These are phyloP conservation scores for Kluyveromyces nonfermentans DNA, from an alignment of 805 yeast genomes.

Conservation along the genomic window DNA sequence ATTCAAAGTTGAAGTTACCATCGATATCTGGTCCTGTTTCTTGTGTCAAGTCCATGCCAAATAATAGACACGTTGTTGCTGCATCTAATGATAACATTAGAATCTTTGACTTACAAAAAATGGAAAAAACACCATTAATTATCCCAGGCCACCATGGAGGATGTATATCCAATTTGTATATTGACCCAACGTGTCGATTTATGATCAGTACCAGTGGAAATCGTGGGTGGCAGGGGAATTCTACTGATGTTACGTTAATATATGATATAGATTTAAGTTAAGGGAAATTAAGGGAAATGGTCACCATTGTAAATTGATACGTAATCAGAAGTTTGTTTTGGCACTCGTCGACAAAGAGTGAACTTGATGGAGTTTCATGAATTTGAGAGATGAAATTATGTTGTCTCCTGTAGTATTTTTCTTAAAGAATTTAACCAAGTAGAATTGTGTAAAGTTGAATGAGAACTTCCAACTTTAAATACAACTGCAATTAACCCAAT, in stretches of 20 bases:
- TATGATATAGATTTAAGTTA: slow-evolving; percentile 59
- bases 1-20: slow-evolving; percentile 62
- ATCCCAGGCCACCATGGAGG: slow-evolving; percentile 98
- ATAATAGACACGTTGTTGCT: slow-evolving; percentile 67
- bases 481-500: slow-evolving; percentile 1
- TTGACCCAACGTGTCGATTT: slow-evolving; percentile 83
- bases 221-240: slow-evolving; percentile 86
- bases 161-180: slow-evolving; percentile 59
- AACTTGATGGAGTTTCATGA: not conserved
- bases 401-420: not conserved
- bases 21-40: slow-evolving; percentile 86
- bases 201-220: slow-evolving; percentile 89
- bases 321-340: not conserved
- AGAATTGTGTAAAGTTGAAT: not conserved
- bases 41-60: slow-evolving; percentile 70
- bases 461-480: not conserved
- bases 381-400: not conserved
- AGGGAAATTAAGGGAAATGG: not conserved
- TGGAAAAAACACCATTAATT: slow-evolving; percentile 41
- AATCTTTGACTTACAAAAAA: slow-evolving; percentile 60
- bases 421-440: not conserved
- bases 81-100: slow-evolving; percentile 89
- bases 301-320: not conserved
- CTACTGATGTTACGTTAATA: slow-evolving; percentile 71
- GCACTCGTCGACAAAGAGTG: not conserved